Evolutionary conservation across 2,329 filamentous ascomycete genomes (phyloP).

Genomic region (Xylariaceae sp.): DNA sequence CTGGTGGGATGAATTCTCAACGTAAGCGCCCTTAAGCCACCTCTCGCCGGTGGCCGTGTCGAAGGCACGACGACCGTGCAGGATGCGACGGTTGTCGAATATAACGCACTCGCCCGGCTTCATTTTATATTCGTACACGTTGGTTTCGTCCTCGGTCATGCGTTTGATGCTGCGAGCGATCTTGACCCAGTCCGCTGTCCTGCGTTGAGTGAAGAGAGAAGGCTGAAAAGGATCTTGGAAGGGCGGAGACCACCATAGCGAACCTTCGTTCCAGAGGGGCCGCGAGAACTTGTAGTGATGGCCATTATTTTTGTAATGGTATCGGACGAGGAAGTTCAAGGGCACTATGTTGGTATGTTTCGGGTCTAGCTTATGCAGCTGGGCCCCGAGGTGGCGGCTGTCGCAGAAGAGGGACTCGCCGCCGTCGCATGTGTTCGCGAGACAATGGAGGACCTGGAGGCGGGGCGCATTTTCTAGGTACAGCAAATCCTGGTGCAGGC

Average conservation of each 20-base stretch:
- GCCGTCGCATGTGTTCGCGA: conserved; percentile 73
- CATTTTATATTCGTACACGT: conserved; percentile 68
- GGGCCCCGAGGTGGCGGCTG: conserved; percentile 56
- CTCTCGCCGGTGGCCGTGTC: conserved; percentile 62
- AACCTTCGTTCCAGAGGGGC: conserved; percentile 45
- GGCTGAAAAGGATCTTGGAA: conserved; percentile 58
- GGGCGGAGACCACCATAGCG: conserved; percentile 69
- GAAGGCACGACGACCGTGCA: conserved; percentile 80
- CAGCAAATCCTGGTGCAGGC: conserved; percentile 89
- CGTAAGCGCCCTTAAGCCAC: conserved; percentile 83
- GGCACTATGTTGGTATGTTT: conserved; percentile 19
- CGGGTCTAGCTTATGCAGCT: conserved; percentile 27
- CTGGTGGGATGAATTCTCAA: conserved; percentile 45
- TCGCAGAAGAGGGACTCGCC: conserved; percentile 88
- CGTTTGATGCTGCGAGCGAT: conserved; percentile 54
- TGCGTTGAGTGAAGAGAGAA: neutral
- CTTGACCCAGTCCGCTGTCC: conserved; percentile 39
- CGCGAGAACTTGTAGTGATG: conserved; percentile 59
- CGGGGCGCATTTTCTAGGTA: conserved; percentile 78
- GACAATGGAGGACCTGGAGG: conserved; percentile 84
- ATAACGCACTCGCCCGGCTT: conserved; percentile 81
- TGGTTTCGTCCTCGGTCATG: conserved; percentile 52
- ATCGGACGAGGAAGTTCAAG: conserved; percentile 48
- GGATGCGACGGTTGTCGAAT: conserved; percentile 84
- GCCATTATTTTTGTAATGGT: conserved; percentile 58